Percentiles rank a stretch among this genome's conserved stretches.
Conservation (phyloP, 2,329 filamentous ascomycete species). For the Pleomassaria siparia region DNA sequence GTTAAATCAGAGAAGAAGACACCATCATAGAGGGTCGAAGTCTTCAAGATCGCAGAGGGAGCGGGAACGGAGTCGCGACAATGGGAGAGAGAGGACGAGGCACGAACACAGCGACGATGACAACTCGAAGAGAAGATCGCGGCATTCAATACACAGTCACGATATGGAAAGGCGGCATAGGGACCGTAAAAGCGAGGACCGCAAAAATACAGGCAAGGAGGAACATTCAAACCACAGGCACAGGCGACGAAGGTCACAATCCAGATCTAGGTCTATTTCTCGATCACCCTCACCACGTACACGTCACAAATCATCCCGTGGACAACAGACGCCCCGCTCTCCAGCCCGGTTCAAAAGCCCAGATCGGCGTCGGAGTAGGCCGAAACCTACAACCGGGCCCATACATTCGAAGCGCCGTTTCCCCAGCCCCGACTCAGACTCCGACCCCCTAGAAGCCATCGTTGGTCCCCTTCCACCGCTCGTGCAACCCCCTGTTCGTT, state of each 20-base stretch:
- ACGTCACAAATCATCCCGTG: conserved; percentile 11
- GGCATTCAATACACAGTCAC: conserved; percentile 18
- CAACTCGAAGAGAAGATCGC: conserved; percentile 16
- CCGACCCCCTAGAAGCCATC: conserved; percentile 73
- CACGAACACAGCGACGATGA: conserved; percentile 14
- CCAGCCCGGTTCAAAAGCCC: conserved; percentile 8
- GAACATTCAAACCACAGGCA: conserved; percentile 12
- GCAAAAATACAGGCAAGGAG: conserved; percentile 7
- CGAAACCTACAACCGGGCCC: conserved; percentile 1
- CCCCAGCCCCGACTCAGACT: conserved; percentile 44
- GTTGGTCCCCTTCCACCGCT: conserved; percentile 71
- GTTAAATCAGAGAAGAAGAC: conserved; percentile 12
- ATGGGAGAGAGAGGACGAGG: conserved; percentile 16
- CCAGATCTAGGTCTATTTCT: conserved; percentile 17
- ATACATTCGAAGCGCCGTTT: conserved; percentile 10
- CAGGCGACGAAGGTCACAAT: conserved; percentile 14
- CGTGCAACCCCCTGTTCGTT: conserved; percentile 44
- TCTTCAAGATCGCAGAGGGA: conserved; percentile 9
- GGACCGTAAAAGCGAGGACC: conserved; percentile 8
- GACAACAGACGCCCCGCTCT: conserved; percentile 17
- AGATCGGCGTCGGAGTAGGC: neutral
- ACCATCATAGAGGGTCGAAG: conserved; percentile 2
- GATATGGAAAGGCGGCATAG: conserved; percentile 10
- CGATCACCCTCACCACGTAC: conserved; percentile 21
- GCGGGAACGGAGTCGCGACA: conserved; percentile 16